Evolutionary conservation across 129 eudicot species (phyloP), one percentile per base, ranked within the genome.

Genomic region (Lactuca sativa): DNA sequence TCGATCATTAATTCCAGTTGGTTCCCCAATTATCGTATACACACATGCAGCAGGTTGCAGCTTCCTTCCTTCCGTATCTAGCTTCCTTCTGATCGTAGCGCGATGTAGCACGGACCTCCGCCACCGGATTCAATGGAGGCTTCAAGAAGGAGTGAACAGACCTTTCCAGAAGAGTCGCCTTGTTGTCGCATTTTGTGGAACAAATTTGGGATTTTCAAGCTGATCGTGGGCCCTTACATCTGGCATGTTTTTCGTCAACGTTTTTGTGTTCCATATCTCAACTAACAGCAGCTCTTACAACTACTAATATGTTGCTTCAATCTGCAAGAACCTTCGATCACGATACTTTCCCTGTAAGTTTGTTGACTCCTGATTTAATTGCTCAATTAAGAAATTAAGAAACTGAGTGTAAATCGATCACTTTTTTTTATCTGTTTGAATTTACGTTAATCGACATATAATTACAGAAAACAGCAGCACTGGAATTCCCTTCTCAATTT

Each of bases 71-170:
- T n/a, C n/a, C n/a, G n/a, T n/a, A n/a, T n/a, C n/a, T n/a, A n/a
- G n/a, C n/a, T n/a, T n/a, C n/a, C n/a, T n/a, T n/a, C n/a, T n/a
- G n/a, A n/a, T n/a, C n/a, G n/a, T n/a, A n/a, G n/a, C n/a, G 67
- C 31, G 95, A 93, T 53, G 72, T 93, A 1, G 72, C 61, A 6
- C 60, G 75, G 47, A 80, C 64, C 66, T 72, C 96, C 62, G 63
- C 66, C 16, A 73, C 77, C 30, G 95, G 85, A 0, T 85, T 86
- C 21, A 64, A 40, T 3, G 98, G 89, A 12, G 60, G 70, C n/a
- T 93, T 93, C 63, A 93, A 82, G 78, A 93, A 82, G 77, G 96
- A 93, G n/a, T 89, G 90, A 52, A 73, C 81, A 14, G 90, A 93
- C 56, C 80, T 93, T 25, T 78, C 85, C 54, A 80, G 97, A 56